phyloP scores from a whole-genome alignment of 257 asterid genomes.

The Ilex aquifolium region DNA sequence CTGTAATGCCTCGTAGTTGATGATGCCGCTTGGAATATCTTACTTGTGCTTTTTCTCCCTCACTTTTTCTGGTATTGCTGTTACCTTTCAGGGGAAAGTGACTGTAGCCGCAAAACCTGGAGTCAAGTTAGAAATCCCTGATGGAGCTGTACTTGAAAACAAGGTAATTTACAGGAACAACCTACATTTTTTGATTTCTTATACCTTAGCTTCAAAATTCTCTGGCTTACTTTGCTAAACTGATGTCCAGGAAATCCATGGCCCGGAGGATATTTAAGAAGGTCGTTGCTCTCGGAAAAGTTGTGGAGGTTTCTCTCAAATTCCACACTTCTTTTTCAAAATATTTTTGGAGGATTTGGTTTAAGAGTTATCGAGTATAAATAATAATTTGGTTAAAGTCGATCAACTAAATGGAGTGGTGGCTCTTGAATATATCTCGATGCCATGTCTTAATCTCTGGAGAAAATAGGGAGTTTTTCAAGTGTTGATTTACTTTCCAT shows the following conservation, averaged over 20 bases:
- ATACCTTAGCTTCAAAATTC: neutral
- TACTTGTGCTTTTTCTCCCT: neutral
- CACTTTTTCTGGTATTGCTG: neutral
- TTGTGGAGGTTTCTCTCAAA: constrained; percentile 1
- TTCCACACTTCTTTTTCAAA: constrained; percentile 8
- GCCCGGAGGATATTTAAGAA: constrained; percentile 67
- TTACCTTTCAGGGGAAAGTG: constrained; percentile 66
- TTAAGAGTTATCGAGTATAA: neutral
- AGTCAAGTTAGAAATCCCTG: constrained; percentile 79
- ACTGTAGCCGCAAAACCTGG: constrained; percentile 68
- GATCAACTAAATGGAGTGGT: no score
- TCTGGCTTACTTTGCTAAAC: constrained; percentile 7
- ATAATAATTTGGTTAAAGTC: no score
- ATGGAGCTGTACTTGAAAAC: constrained; percentile 60
- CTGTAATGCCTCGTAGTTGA: no score
- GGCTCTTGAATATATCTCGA: no score
- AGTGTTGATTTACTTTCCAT: no score
- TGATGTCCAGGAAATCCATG: constrained; percentile 59
- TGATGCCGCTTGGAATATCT: no score
- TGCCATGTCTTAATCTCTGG: no score
- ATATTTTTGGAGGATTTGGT: neutral
- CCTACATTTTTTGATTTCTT: neutral
- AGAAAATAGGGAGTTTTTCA: no score
- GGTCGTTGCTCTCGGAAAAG: constrained; percentile 5
- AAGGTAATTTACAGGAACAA: constrained; percentile 40